A percentile compares a stretch with the other conserved stretches of the same genome.
Evolutionary conservation across 2,329 filamentous ascomycete genomes (phyloP).

Genomic region (Ascosphaera apis): DNA sequence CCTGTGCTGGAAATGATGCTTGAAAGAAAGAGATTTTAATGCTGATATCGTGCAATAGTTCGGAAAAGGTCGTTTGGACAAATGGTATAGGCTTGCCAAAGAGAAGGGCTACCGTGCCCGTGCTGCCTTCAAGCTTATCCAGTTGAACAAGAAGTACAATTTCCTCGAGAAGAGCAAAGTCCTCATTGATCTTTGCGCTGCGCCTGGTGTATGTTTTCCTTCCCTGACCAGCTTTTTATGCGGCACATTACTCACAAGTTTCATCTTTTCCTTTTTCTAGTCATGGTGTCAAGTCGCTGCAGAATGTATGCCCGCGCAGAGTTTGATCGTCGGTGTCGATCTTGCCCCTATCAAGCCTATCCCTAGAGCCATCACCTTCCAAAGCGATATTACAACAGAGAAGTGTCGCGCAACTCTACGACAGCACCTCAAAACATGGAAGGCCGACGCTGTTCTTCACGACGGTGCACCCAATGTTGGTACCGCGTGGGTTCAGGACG

Average conservation of each 20-base stretch:
- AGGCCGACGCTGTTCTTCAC: constrained; percentile 84
- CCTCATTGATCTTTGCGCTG: constrained; percentile 88
- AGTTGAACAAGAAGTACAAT: constrained; percentile 97
- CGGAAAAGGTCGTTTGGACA: constrained; percentile 93
- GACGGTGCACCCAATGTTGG: constrained; percentile 96
- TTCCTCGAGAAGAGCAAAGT: constrained; percentile 96
- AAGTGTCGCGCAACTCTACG: constrained; percentile 82
- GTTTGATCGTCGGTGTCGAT: constrained; percentile 86
- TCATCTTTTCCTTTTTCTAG: constrained; percentile 20
- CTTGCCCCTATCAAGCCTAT: constrained; percentile 89
- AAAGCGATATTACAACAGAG: constrained; percentile 93
- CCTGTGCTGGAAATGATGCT: constrained; percentile 1
- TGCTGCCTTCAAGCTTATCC: constrained; percentile 93
- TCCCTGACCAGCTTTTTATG: not conserved
- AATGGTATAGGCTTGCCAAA: constrained; percentile 97
- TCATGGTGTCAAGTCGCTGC: constrained; percentile 94
- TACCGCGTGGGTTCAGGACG: constrained; percentile 95
- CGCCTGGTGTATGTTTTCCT: constrained; percentile 50
- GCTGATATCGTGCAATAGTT: constrained; percentile 28
- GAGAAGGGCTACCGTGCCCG: constrained; percentile 92
- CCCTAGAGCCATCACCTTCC: constrained; percentile 79
- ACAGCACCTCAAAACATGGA: constrained; percentile 82
- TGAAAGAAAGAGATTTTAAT: constrained; percentile 4
- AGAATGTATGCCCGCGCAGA: constrained; percentile 77
- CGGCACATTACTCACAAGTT: not conserved